phyloP scores from a whole-genome alignment of 805 yeast species.

The Suhomyces sp. region DNA sequence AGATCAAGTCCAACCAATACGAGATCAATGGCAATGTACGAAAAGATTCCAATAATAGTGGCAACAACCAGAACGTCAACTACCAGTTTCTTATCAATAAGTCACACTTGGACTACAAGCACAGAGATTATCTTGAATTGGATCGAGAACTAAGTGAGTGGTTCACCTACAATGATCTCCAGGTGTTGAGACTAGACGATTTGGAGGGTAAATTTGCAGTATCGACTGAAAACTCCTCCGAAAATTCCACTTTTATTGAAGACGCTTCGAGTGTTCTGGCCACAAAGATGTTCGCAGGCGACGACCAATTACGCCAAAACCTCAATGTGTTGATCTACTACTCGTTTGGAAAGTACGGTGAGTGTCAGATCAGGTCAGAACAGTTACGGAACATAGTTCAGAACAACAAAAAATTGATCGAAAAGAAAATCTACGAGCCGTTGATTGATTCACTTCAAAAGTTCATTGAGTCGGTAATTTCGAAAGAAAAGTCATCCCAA shows the following conservation, averaged over 20 bases:
- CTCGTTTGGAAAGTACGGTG: conserved; percentile 24
- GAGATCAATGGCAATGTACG: background rate
- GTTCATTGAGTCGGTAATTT: background rate
- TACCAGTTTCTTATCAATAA: conserved; percentile 31
- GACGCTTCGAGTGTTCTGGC: background rate
- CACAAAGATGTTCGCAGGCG: background rate
- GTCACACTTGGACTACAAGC: conserved; percentile 28
- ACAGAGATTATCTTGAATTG: conserved; percentile 26
- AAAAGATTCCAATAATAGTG: background rate
- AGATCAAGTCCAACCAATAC: conserved; percentile 18
- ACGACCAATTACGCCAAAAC: background rate
- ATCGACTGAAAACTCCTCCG: background rate
- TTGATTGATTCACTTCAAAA: background rate
- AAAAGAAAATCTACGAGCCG: conserved; percentile 5
- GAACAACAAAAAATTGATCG: conserved; percentile 8
- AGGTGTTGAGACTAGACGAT: background rate
- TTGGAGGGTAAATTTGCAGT: background rate
- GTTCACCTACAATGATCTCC: conserved; percentile 35
- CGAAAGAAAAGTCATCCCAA: background rate
- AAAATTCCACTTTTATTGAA: background rate
- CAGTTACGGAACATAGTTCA: conserved; percentile 16
- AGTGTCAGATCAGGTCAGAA: conserved; percentile 9
- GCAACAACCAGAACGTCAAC: background rate
- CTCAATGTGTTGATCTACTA: conserved; percentile 17
- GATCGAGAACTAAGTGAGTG: conserved; percentile 35